Conservation (phyloP, 2,329 filamentous ascomycete species). For the Ceratocystis albifundus region DNA sequence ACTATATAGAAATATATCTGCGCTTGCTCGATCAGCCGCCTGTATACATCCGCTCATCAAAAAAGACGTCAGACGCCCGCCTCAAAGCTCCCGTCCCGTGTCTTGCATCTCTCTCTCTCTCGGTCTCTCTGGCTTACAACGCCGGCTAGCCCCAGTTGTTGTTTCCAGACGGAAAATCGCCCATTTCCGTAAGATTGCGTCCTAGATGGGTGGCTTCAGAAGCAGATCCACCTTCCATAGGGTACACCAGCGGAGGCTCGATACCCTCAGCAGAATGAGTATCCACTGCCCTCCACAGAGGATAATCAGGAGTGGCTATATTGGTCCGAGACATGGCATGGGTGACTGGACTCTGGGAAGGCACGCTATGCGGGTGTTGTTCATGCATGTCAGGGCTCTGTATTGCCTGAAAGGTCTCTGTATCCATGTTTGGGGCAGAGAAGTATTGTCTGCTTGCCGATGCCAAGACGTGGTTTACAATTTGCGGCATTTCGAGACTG, state of each 20-base stretch:
- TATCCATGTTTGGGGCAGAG: background rate
- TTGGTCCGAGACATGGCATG: constrained; percentile 1
- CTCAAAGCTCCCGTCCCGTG: background rate
- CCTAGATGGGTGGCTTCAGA: background rate
- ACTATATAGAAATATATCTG: too few species aligned
- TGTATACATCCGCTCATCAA: background rate
- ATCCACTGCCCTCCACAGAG: background rate
- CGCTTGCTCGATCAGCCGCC: too few species aligned
- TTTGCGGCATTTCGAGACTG: background rate
- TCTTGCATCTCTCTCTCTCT: too few species aligned
- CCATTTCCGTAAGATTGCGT: background rate
- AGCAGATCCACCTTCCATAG: background rate
- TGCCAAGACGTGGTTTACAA: constrained; percentile 3
- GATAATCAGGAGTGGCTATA: background rate
- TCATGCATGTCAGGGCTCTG: background rate
- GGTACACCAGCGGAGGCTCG: background rate
- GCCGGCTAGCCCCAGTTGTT: background rate
- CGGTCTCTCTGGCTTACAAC: background rate
- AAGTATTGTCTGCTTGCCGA: constrained; percentile 1
- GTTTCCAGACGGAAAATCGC: background rate
- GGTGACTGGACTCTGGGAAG: background rate
- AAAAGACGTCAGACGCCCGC: background rate
- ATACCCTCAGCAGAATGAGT: background rate
- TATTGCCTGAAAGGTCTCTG: background rate
- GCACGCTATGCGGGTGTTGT: background rate